phyloP scores from a whole-genome alignment of 1,284 basidiomycete species.

The Quambalaria eucalypti region DNA sequence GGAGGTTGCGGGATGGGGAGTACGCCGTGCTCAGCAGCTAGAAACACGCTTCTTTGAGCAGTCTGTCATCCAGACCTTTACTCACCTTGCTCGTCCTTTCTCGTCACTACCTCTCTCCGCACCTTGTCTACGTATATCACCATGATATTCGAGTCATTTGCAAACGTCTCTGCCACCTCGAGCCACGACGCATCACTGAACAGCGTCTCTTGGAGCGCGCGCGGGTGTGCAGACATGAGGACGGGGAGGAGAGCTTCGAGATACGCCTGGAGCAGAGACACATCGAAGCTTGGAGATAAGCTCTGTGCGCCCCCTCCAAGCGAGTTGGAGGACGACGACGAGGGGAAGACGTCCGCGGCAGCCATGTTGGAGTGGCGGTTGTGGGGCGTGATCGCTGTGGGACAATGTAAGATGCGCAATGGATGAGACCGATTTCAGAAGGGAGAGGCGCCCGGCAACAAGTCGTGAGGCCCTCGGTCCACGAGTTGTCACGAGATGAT shows the following conservation, averaged over 20 bases:
- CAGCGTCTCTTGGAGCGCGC: not conserved
- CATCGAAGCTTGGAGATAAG: not conserved
- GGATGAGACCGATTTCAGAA: not conserved
- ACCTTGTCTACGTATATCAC: constrained; percentile 36
- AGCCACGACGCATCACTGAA: constrained; percentile 14
- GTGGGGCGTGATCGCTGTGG: not conserved
- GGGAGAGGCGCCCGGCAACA: no score
- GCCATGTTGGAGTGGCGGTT: not conserved
- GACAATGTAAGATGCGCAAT: not conserved
- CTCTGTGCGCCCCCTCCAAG: not conserved
- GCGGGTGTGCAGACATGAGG: constrained; percentile 8
- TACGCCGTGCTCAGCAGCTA: not conserved
- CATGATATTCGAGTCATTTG: constrained; percentile 22
- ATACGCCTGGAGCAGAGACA: constrained; percentile 15
- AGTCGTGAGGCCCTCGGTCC: no score
- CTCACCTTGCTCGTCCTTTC: constrained; percentile 8
- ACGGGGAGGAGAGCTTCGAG: constrained; percentile 20
- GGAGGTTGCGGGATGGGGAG: not conserved
- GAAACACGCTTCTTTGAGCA: not conserved
- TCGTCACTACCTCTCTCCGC: constrained; percentile 5
- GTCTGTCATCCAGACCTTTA: not conserved
- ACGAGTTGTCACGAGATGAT: no score
- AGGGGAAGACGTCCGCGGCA: not conserved
- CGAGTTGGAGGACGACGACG: not conserved
- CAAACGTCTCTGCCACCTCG: constrained; percentile 20